Evolutionary conservation across 2,329 filamentous ascomycete genomes (phyloP).

Genomic region (Stagonosporopsis chrysanthemi): DNA sequence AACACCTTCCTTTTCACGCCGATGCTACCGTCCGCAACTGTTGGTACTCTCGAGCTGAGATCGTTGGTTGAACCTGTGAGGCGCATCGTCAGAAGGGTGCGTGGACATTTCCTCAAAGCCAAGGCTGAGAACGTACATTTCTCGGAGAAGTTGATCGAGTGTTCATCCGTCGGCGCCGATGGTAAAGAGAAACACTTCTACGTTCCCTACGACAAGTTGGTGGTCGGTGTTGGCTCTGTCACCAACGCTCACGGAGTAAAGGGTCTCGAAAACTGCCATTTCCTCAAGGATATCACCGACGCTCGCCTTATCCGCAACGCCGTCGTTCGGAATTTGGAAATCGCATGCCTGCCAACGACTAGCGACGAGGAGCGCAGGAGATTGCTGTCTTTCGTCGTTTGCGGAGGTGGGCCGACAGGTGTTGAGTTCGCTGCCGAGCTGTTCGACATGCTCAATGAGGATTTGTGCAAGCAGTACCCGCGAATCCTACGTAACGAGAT

Average conservation of each 20-base stretch:
- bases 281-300: constrained; percentile 94
- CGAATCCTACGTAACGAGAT: constrained; percentile 94
- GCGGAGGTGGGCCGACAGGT: constrained; percentile 92
- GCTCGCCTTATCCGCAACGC: constrained; percentile 88
- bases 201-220: constrained; percentile 94
- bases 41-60: constrained; percentile 89
- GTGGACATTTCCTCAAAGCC: constrained; percentile 89
- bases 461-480: constrained; percentile 77
- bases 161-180: constrained; percentile 73
- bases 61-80: constrained; percentile 93
- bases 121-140: constrained; percentile 90
- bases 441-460: constrained; percentile 95
- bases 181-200: constrained; percentile 87
- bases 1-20: constrained; percentile 99
- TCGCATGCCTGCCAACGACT: constrained; percentile 91
- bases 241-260: constrained; percentile 97
- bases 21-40: constrained; percentile 96
- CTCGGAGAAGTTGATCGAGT: constrained; percentile 86
- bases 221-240: constrained; percentile 88
- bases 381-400: constrained; percentile 93
- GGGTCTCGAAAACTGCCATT: constrained; percentile 90
- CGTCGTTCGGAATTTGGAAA: constrained; percentile 87
- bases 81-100: constrained; percentile 77
- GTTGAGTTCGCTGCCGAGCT: constrained; percentile 98
- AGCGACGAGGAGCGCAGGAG: constrained; percentile 84